A percentile compares a stretch with the other conserved stretches of the same genome.
Evolutionary conservation across 257 asterid species (phyloP).

Genomic region (Coffea eugenioides): DNA sequence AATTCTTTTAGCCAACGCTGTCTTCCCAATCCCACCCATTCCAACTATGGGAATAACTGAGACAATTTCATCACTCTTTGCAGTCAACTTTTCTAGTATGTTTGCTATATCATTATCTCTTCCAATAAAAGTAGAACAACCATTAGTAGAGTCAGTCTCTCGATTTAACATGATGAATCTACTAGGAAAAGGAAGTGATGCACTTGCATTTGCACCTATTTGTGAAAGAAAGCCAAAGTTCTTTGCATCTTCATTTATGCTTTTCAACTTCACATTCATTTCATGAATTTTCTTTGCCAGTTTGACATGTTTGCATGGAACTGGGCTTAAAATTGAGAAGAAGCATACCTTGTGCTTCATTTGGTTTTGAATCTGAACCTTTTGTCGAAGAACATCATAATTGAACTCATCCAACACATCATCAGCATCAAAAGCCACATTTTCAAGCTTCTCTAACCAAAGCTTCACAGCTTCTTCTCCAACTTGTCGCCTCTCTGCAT

Average conservation of each 20-base stretch:
- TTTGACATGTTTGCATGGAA: neutral
- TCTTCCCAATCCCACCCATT: conserved; percentile 18
- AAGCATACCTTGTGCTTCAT: neutral
- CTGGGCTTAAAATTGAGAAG: neutral
- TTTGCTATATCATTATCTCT: neutral
- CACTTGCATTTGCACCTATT: neutral
- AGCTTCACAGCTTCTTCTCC: neutral
- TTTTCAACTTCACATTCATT: conserved; percentile 2
- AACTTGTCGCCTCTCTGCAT: neutral
- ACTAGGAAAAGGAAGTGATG: neutral
- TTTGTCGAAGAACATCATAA: neutral
- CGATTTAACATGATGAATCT: neutral
- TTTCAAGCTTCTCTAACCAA: neutral
- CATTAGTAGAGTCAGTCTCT: neutral
- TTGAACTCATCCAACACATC: neutral
- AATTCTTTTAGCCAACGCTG: conserved; percentile 12
- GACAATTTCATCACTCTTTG: neutral
- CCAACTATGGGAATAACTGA: conserved; percentile 8
- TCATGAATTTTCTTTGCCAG: conserved; percentile 11
- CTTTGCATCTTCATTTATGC: neutral
- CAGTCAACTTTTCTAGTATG: neutral
- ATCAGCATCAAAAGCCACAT: neutral
- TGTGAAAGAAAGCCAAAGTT: neutral
- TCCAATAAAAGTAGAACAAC: neutral
- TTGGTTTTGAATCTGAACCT: neutral